Evolutionary conservation across 495 filamentous ascomycete species (phyloP).

Genomic region (Neurospora intermedia): DNA sequence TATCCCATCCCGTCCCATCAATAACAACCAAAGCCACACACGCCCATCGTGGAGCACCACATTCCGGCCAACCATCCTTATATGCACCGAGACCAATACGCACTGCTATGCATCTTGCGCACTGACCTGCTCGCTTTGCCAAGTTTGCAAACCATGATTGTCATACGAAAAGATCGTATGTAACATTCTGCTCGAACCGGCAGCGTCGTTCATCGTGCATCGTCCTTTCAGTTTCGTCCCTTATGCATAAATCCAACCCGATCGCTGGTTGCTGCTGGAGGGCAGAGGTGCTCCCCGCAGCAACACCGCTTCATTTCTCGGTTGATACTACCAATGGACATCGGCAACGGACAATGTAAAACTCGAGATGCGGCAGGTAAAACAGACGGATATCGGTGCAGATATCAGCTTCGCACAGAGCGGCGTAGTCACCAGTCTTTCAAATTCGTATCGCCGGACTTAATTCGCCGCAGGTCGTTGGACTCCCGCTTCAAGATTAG

Average conservation of each 20-base stretch:
- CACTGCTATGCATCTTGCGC: not conserved
- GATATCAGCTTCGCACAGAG: not conserved
- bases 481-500: constrained; percentile 26
- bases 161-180: not conserved
- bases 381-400: not conserved
- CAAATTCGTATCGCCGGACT: not conserved
- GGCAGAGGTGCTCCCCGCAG: not conserved
- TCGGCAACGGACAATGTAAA: not conserved
- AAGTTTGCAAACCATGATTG: not conserved
- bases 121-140: not conserved
- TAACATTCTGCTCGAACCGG: not conserved
- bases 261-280: not conserved
- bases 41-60: not conserved
- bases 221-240: not conserved
- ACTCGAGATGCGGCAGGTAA: not conserved
- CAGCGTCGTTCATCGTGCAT: not conserved
- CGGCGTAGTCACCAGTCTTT: not conserved
- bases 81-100: not conserved
- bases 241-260: not conserved
- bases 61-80: not conserved
- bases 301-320: not conserved
- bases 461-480: constrained; percentile 1
- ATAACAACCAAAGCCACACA: constrained; percentile 1
- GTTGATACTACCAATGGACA: not conserved
- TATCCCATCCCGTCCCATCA: constrained; percentile 1